phyloP scores from a whole-genome alignment of 768 basidiomycete genomes.

The Boletus subcaerulescens region DNA sequence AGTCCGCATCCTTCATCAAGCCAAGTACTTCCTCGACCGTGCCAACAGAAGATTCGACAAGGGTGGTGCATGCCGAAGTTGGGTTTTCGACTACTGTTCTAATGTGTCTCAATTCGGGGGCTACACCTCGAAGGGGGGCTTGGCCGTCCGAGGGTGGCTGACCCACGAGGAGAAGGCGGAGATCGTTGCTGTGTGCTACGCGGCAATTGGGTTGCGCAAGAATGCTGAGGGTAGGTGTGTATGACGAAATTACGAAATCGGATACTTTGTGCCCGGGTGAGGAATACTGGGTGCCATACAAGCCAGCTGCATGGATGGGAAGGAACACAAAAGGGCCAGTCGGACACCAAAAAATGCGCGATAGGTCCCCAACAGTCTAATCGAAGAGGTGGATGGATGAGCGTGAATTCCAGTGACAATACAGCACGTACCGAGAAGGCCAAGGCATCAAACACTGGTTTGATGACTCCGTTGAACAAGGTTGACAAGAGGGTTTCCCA shows the following conservation, averaged over 20 bases:
- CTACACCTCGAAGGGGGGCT: constrained; percentile 4
- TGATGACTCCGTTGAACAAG: constrained; percentile 4
- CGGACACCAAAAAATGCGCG: background rate
- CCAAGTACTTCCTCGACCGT: constrained; percentile 12
- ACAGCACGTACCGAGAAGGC: background rate
- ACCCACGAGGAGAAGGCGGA: background rate
- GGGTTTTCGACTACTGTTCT: background rate
- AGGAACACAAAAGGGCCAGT: background rate
- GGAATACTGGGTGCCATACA: background rate
- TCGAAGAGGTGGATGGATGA: background rate
- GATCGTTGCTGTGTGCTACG: too few species aligned
- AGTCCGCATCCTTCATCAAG: background rate
- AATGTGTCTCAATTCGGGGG: constrained; percentile 25
- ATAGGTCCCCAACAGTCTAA: background rate
- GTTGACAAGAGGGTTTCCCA: constrained; percentile 2
- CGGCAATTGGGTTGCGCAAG: background rate
- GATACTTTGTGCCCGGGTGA: background rate
- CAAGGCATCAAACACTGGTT: constrained; percentile 3
- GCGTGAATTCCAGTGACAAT: background rate
- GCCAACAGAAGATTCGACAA: background rate
- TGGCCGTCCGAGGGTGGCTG: constrained; percentile 14
- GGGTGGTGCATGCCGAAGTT: background rate
- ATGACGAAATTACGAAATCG: background rate
- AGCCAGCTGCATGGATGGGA: background rate
- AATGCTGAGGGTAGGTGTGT: constrained; percentile 3